A percentile compares a stretch with the other conserved stretches of the same genome.
These are phyloP conservation scores for Boeremia lycopersici DNA, from an alignment of 2,329 filamentous ascomycete genomes.

Conservation along the genomic window DNA sequence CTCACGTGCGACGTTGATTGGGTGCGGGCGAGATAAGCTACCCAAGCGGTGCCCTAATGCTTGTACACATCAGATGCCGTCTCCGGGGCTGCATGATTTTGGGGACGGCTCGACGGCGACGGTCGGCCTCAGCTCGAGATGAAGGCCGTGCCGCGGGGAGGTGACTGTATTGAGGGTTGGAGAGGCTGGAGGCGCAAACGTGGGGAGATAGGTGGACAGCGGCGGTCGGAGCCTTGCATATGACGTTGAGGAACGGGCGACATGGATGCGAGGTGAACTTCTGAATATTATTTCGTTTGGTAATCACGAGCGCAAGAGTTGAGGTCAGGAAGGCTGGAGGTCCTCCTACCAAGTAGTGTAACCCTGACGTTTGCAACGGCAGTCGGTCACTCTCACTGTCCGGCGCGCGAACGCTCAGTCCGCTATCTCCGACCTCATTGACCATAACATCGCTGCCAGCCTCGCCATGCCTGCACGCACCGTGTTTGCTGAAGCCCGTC, in stretches of 20 bases:
- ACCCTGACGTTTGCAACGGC: conserved; percentile 4
- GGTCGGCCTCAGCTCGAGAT: conserved; percentile 10
- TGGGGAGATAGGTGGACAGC: conserved; percentile 20
- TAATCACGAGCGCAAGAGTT: neutral
- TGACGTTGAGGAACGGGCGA: neutral
- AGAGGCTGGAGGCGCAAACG: conserved; percentile 1
- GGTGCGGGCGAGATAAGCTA: conserved; percentile 32
- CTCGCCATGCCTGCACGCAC: conserved; percentile 13
- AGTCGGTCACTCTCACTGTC: conserved; percentile 9
- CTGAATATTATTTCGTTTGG: neutral
- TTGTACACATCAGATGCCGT: conserved; percentile 21
- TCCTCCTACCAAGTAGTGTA: neutral
- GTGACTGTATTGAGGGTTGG: conserved; percentile 4
- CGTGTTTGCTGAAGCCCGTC: conserved; percentile 13
- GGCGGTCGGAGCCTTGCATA: neutral
- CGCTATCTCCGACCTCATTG: conserved; percentile 21
- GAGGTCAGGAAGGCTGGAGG: neutral
- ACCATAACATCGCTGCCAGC: conserved; percentile 18
- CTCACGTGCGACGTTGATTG: conserved; percentile 43
- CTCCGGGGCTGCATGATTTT: conserved; percentile 21
- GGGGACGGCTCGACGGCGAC: neutral
- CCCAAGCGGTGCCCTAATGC: conserved; percentile 22
- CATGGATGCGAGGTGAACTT: conserved; percentile 1
- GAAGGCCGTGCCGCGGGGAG: neutral
- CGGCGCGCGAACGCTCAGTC: conserved; percentile 4